Conservation (phyloP, 345 rosid genomes). For the Hirschfeldia incana region DNA sequence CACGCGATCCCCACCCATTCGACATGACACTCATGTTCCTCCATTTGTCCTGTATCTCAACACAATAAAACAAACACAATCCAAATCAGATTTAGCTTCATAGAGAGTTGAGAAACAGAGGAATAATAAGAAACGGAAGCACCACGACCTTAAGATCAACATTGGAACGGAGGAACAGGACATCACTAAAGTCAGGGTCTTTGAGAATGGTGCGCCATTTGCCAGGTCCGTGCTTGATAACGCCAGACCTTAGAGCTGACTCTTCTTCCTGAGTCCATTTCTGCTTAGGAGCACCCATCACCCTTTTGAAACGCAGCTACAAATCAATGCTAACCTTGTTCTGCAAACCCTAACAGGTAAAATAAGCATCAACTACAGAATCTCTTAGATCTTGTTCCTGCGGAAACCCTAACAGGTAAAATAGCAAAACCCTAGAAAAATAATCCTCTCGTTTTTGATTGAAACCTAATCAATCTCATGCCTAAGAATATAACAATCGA, state of each 20-base stretch:
- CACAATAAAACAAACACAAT: constrained; percentile 8
- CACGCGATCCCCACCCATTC: constrained; percentile 94
- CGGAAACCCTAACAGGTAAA: constrained; percentile 26
- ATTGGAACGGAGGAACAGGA: constrained; percentile 86
- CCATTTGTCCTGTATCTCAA: constrained; percentile 82
- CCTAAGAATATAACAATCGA: constrained; percentile 5
- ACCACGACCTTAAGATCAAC: constrained; percentile 90
- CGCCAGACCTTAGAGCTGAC: constrained; percentile 91
- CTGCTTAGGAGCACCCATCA: constrained; percentile 98
- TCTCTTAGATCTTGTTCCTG: constrained; percentile 5
- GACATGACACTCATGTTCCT: constrained; percentile 97
- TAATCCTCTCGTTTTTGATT: background rate
- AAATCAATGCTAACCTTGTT: background rate
- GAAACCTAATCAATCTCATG: constrained; percentile 5
- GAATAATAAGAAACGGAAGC: constrained; percentile 6
- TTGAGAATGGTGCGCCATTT: constrained; percentile 98
- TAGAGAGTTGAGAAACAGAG: constrained; percentile 8
- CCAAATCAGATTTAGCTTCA: background rate
- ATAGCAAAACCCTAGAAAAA: constrained; percentile 29
- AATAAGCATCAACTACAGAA: too few species aligned
- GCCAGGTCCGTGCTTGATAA: constrained; percentile 90
- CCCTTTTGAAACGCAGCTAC: background rate
- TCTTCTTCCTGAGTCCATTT: constrained; percentile 99
- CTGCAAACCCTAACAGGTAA: background rate
- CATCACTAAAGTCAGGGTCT: constrained; percentile 88